phyloP scores from a whole-genome alignment of 2,329 filamentous ascomycete species.

The Hymenoscyphus occultus region DNA sequence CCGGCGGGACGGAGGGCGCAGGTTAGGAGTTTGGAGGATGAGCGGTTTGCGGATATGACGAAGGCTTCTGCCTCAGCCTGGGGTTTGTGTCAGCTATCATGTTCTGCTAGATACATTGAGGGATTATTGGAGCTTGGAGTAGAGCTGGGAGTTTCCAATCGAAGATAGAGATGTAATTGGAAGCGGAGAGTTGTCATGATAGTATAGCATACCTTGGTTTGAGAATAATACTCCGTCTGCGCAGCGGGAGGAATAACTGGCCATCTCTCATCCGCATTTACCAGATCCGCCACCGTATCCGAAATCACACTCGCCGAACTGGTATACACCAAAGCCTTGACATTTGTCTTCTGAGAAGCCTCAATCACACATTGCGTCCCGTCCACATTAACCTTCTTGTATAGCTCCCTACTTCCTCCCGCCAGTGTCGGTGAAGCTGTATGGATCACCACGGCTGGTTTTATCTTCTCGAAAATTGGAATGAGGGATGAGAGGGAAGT shows the following conservation, averaged over 20 bases:
- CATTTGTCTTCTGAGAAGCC: constrained; percentile 65
- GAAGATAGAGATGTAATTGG: not conserved
- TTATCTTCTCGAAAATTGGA: constrained; percentile 60
- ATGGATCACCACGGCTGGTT: constrained; percentile 84
- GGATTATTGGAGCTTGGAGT: not conserved
- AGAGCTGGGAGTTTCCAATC: not conserved
- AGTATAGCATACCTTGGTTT: constrained; percentile 60
- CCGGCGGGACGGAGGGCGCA: constrained; percentile 79
- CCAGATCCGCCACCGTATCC: constrained; percentile 75
- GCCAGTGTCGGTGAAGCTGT: constrained; percentile 70
- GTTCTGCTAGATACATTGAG: not conserved
- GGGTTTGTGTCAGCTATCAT: constrained; percentile 1
- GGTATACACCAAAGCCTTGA: constrained; percentile 85
- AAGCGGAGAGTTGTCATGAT: not conserved
- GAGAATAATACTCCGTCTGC: constrained; percentile 80
- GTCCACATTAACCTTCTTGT: constrained; percentile 82
- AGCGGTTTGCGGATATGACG: constrained; percentile 72
- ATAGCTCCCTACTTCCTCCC: constrained; percentile 56
- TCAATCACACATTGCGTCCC: constrained; percentile 77
- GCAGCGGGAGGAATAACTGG: constrained; percentile 69
- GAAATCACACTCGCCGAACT: constrained; percentile 84
- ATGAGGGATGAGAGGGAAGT: constrained; percentile 61
- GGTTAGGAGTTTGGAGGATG: constrained; percentile 60
- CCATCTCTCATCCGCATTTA: constrained; percentile 82
- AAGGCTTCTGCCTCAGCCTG: constrained; percentile 75